Percentiles rank a stretch among this genome's conserved stretches.
These are phyloP conservation scores for Cystobasidium sp. DNA, from an alignment of 1,284 basidiomycete species.

Conservation along the genomic window DNA sequence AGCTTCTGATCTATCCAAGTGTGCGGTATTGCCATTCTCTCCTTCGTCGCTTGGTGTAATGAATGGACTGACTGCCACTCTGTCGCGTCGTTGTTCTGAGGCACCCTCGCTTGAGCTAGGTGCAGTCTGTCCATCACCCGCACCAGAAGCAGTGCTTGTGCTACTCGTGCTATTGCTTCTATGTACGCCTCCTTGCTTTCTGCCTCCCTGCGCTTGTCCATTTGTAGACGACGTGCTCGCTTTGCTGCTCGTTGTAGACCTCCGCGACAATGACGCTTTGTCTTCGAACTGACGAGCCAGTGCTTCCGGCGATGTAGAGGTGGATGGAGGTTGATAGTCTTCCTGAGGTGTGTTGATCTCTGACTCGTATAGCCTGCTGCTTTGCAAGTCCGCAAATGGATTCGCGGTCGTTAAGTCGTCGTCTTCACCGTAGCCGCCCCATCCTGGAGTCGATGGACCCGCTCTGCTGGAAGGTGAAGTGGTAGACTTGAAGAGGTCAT, in stretches of 20 bases:
- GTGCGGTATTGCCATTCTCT: not conserved
- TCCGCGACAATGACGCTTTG: slow-evolving; percentile 27
- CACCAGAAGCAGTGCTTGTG: slow-evolving; percentile 22
- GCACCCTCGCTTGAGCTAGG: slow-evolving; percentile 8
- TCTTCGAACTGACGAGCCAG: slow-evolving; percentile 9
- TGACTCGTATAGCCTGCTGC: slow-evolving; percentile 36
- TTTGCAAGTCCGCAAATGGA: slow-evolving; percentile 43
- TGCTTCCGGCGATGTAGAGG: slow-evolving; percentile 3
- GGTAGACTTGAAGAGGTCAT: slow-evolving; percentile 36
- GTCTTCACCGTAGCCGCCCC: slow-evolving; percentile 33
- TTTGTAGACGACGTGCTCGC: slow-evolving; percentile 1
- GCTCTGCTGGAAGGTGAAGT: slow-evolving; percentile 9
- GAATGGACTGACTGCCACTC: slow-evolving; percentile 37
- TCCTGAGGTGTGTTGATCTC: not conserved
- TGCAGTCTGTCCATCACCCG: not conserved
- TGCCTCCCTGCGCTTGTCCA: not conserved
- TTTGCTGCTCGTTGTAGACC: slow-evolving; percentile 29
- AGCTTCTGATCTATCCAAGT: not conserved
- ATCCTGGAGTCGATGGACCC: slow-evolving; percentile 21
- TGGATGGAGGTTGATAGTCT: not conserved
- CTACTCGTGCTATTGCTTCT: slow-evolving; percentile 28
- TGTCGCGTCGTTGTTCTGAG: slow-evolving; percentile 17
- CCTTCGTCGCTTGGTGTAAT: slow-evolving; percentile 14
- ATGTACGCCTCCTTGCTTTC: not conserved
- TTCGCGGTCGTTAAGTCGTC: slow-evolving; percentile 27